These are phyloP conservation scores for Acarospora socialis DNA, from an alignment of 2,329 filamentous ascomycete species.

Conservation along the genomic window DNA sequence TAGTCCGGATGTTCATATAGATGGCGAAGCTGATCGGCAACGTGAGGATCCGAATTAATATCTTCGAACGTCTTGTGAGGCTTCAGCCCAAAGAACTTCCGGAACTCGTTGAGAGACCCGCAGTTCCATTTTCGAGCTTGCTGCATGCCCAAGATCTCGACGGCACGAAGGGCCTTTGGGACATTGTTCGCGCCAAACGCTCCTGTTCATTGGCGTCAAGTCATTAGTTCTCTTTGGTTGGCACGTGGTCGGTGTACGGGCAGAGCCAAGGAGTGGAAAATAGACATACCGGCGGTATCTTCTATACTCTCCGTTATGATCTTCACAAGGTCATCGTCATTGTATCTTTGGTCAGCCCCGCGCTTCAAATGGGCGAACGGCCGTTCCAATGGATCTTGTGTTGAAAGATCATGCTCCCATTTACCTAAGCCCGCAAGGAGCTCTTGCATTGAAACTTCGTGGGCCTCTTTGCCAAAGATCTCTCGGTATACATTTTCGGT, in stretches of 20 bases:
- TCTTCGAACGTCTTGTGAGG: constrained; percentile 66
- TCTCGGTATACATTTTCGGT: constrained; percentile 53
- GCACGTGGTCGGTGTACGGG: constrained; percentile 13
- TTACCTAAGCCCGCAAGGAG: constrained; percentile 49
- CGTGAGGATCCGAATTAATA: constrained; percentile 62
- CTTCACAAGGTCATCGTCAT: constrained; percentile 61
- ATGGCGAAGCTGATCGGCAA: constrained; percentile 39
- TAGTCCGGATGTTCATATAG: constrained; percentile 62
- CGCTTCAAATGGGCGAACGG: constrained; percentile 53
- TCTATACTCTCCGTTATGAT: constrained; percentile 57
- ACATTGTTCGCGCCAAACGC: constrained; percentile 61
- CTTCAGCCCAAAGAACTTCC: constrained; percentile 66
- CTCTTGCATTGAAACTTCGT: constrained; percentile 43
- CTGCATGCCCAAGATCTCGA: constrained; percentile 69
- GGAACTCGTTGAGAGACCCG: constrained; percentile 70
- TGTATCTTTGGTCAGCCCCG: constrained; percentile 51
- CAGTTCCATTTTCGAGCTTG: constrained; percentile 65
- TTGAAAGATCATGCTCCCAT: constrained; percentile 46
- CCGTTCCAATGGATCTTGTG: constrained; percentile 53
- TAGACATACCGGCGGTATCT: constrained; percentile 43
- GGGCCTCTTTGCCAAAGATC: constrained; percentile 46
- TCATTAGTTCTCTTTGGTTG: constrained; percentile 1
- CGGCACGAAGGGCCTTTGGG: constrained; percentile 55
- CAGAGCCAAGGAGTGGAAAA: too few relatives aligned
- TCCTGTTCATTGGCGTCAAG: constrained; percentile 28